Conservation (phyloP, 345 rosid genomes). For the Euphorbia lathyris region DNA sequence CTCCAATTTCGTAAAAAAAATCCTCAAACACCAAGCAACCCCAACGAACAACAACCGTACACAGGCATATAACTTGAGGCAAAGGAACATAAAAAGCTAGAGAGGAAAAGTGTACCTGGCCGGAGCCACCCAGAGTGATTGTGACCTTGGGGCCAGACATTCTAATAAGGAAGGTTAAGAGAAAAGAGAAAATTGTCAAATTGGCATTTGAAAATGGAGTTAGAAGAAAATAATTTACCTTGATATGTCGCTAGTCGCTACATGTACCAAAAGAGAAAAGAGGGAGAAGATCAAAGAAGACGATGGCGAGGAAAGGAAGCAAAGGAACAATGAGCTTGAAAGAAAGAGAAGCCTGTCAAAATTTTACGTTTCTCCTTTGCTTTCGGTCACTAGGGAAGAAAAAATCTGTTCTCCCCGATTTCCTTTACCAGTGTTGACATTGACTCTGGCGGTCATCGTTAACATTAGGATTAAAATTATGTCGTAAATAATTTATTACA, state of each 20-base stretch:
- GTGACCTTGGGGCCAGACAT: constrained; percentile 36
- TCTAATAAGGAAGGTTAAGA: neutral
- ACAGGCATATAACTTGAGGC: neutral
- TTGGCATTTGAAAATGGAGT: neutral
- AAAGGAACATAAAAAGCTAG: neutral
- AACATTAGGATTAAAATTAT: no score
- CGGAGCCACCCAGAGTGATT: constrained; percentile 42
- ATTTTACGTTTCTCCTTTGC: no score
- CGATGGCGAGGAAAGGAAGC: no score
- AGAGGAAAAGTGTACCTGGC: constrained; percentile 26
- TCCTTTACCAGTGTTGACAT: no score
- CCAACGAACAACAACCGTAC: neutral
- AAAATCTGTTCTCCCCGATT: no score
- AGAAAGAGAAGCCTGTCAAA: no score
- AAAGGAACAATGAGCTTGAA: no score
- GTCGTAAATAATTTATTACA: no score
- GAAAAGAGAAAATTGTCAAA: neutral
- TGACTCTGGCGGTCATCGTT: no score
- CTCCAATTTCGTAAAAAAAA: neutral
- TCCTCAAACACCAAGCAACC: neutral
- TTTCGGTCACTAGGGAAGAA: no score
- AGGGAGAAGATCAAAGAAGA: neutral
- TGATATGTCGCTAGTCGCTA: no score
- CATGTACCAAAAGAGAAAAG: neutral
- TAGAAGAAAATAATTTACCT: neutral